phyloP scores from a whole-genome alignment of 768 basidiomycete species.

The Amyloporia xantha region DNA sequence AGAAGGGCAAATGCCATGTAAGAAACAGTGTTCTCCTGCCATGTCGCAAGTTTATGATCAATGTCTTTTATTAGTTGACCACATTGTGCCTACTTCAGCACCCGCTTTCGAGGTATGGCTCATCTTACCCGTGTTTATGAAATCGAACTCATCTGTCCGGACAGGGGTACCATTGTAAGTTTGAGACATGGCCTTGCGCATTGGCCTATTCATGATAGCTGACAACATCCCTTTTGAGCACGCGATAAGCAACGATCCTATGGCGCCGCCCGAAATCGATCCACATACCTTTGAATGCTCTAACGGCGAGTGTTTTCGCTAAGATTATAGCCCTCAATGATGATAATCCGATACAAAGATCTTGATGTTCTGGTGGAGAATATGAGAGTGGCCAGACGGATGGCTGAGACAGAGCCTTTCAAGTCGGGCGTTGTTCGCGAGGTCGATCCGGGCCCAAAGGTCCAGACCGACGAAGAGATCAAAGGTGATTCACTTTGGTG shows the following conservation, averaged over 20 bases:
- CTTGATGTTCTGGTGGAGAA: slow-evolving; percentile 20
- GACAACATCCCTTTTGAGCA: slow-evolving; percentile 10
- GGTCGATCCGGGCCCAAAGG: neutral
- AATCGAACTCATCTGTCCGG: neutral
- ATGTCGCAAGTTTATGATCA: neutral
- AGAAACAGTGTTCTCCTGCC: too few relatives aligned
- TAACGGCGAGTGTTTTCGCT: slow-evolving; percentile 7
- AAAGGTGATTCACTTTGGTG: too few relatives aligned
- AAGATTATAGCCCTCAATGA: too few relatives aligned
- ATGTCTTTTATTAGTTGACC: neutral
- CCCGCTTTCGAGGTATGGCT: slow-evolving; percentile 18
- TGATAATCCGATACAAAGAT: too few relatives aligned
- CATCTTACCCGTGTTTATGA: too few relatives aligned
- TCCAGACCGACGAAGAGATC: slow-evolving; percentile 2
- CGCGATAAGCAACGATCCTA: slow-evolving; percentile 16
- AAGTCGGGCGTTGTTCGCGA: slow-evolving; percentile 3
- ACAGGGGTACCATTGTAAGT: slow-evolving; percentile 24
- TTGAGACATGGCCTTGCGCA: neutral
- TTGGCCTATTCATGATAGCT: neutral
- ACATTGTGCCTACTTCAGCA: slow-evolving; percentile 7
- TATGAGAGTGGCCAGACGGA: slow-evolving; percentile 20
- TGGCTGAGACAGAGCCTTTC: slow-evolving; percentile 11
- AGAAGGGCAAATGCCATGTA: neutral
- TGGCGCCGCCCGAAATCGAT: slow-evolving; percentile 21
- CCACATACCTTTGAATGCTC: slow-evolving; percentile 23